Evolutionary conservation across 345 rosid species (phyloP), one percentile per base, ranked within the genome.

Genomic region (Eucalyptus polyanthemos): DNA sequence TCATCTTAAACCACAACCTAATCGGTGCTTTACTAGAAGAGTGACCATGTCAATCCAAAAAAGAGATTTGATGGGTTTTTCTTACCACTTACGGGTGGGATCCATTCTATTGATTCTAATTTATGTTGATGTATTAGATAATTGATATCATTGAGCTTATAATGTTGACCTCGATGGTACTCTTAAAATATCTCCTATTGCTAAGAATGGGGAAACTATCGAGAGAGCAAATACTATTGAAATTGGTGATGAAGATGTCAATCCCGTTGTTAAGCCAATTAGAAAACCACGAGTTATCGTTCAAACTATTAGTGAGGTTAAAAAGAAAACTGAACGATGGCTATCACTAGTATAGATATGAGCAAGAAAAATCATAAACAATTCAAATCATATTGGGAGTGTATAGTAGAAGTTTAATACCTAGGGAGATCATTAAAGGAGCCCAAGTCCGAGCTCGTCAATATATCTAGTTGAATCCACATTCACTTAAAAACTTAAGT

Each of bases 291-390:
- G 99, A 15, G 99, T 98, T 88, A 97, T 98, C 88, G 96, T 96
- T 92, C 99, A 97, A 91, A 98, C 99, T n/a, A n/a, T n/a, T n/a
- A n/a, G n/a, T n/a, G n/a, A n/a, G n/a, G n/a, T 80, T 16, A 51
- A 51, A 50, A 50, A 50, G 1, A 50, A 50, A 51, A 51, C 92
- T 95, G 72, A 99, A 98, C 89, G 96, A 98, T 92, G 99, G 99
- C 89, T 98, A 98, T 89, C 91, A 97, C 62, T 97, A 96, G 99
- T 98, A 99, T 93, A 98, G 94, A 92, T 98, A 98, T 94, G 99
- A 99, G 89, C 99, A 98, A 94, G 96, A 98, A 93, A 95, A 89
- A 99, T 98, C 58, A 93, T 96, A 90, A 96, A 97, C 89, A 98
- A 98, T 94, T 98, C 97, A 87, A 97, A 50, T 50, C 0, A 50